Percentiles rank a stretch among this genome's conserved stretches.
phyloP scores from a whole-genome alignment of 2,329 filamentous ascomycete genomes.

The Aspergillus arachidicola region DNA sequence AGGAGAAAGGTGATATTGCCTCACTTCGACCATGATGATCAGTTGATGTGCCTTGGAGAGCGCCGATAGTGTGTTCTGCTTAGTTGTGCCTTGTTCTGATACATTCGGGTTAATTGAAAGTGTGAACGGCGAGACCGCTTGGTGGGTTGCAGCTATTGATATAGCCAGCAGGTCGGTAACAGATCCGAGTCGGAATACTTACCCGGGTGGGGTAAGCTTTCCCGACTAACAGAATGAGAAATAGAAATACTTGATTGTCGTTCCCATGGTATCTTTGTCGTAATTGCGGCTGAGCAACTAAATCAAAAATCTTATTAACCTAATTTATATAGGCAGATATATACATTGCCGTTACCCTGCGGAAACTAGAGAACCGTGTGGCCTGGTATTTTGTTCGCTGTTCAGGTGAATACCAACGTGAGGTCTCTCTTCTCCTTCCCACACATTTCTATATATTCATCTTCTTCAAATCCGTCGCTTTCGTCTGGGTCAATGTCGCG shows the following conservation, averaged over 20 bases:
- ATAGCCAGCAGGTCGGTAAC: background rate
- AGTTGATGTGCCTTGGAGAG: fast-evolving
- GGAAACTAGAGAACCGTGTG: too few species aligned
- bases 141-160: background rate
- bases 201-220: background rate
- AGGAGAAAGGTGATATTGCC: background rate
- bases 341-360: too few species aligned
- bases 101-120: background rate
- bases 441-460: too few species aligned
- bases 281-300: background rate
- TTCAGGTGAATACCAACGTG: too few species aligned
- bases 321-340: too few species aligned
- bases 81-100: background rate
- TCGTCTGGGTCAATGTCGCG: too few species aligned
- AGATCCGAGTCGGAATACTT: background rate
- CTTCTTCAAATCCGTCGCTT: too few species aligned
- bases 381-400: too few species aligned
- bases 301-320: too few species aligned
- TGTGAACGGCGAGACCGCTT: background rate
- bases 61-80: fast-evolving
- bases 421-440: too few species aligned
- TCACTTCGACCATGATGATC: background rate
- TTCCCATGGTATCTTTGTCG: background rate
- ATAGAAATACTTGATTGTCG: too few species aligned
- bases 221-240: background rate